Evolutionary conservation across 73 alveolate genomes (phyloP), one percentile per base, ranked within the genome.

Genomic region (Paramecium pentaurelia): DNA sequence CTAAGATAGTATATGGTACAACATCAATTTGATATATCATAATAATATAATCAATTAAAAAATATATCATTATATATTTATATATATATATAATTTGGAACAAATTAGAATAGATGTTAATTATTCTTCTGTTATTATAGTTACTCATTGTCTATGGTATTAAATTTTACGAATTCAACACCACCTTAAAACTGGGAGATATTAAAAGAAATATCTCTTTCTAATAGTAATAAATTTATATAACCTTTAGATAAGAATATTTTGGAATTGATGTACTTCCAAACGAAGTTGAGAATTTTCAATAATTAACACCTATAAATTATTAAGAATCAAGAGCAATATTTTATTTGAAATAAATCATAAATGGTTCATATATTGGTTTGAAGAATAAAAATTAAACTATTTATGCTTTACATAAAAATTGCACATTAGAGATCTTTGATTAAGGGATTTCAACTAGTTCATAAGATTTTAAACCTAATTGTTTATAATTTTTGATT

Each of bases 1-100:
- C 91, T 12, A 80, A 47, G 49, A 44, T 80, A 44, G 22, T 80
- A 22, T 80, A 80, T 49, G 91, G 91, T 5, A 45, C 77, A 42
- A 80, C 91, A 42, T 80, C 91, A 44, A 6, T 80, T 14, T 73
- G 87, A 73, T 37, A 30, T 16, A 9, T 1, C 10, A 16, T 5
- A 4, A 54, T 11, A 54, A 22, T 4, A 54, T 18, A 18, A 18
- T 54, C 25, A 54, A 6, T 54, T 54, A 18, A 54, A 16, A 54
- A 16, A 54, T 54, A n/a, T 18, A 18, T 8, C n/a, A 40, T 7
- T 40, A 40, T 8, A 3, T 40, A 7, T 40, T 7, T 40, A 40
- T 8, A 3, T 40, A 7, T 40, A 40, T 8, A 22, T 22, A 22
- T 22, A 22, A 22, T 22, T 22, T 22, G 25, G 25, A 22, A 22